These are phyloP conservation scores for Mortierella sp. DNA, from an alignment of 371 early-diverging fungal species.

Conservation along the genomic window DNA sequence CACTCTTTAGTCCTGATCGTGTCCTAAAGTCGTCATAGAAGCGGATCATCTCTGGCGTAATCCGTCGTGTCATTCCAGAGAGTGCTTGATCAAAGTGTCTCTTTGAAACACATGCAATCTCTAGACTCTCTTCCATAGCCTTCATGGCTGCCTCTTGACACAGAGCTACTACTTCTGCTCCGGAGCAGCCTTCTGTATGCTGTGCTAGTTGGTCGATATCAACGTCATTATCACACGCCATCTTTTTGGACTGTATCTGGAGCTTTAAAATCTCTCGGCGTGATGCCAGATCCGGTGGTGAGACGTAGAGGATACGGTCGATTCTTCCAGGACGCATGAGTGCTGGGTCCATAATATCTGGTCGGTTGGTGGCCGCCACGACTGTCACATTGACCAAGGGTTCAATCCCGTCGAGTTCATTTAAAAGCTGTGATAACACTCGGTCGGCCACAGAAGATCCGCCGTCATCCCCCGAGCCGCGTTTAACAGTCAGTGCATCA, in stretches of 20 bases:
- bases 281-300: conserved; percentile 85
- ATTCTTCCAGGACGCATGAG: conserved; percentile 96
- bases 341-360: conserved; percentile 96
- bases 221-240: conserved; percentile 36
- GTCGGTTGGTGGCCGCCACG: conserved; percentile 99
- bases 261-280: conserved; percentile 87
- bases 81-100: conserved; percentile 79
- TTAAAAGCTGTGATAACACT: conserved; percentile 92
- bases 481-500: conserved; percentile 93
- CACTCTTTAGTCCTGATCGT: conserved; percentile 62
- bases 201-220: conserved; percentile 26
- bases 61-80: conserved; percentile 72
- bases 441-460: conserved; percentile 90
- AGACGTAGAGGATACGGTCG: conserved; percentile 94
- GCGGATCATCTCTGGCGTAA: conserved; percentile 90
- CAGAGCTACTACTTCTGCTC: conserved; percentile 93
- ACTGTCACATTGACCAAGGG: conserved; percentile 93
- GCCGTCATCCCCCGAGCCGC: conserved; percentile 73
- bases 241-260: conserved; percentile 72
- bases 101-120: conserved; percentile 63
- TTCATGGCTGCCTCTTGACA: conserved; percentile 94
- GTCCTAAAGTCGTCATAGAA: conserved; percentile 84
- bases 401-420: conserved; percentile 97
- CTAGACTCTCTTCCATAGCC: conserved; percentile 90
- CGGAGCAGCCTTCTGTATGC: conserved; percentile 90